Conservation (phyloP, 495 filamentous ascomycete species). For the Hypoxylon lenormandii region DNA sequence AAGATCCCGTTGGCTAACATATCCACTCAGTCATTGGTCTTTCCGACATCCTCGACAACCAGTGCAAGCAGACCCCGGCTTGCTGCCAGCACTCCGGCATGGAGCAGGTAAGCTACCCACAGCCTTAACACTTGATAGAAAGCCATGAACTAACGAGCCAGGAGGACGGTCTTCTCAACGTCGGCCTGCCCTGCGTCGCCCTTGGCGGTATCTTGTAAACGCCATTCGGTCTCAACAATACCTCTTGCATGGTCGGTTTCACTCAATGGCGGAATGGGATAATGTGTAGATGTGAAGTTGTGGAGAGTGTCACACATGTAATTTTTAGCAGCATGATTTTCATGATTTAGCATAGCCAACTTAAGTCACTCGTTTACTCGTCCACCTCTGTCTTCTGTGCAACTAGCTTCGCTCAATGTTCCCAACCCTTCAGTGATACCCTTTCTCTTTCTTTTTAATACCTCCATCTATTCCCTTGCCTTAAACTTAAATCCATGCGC, state of each 20-base stretch:
- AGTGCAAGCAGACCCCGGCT: conserved; percentile 68
- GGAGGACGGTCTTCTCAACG: conserved; percentile 58
- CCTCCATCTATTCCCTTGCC: no score
- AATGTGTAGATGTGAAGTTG: conserved; percentile 50
- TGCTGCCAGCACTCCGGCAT: conserved; percentile 63
- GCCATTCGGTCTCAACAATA: conserved; percentile 22
- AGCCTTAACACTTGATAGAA: no score
- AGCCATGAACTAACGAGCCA: conserved; percentile 34
- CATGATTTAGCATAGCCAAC: conserved; percentile 47
- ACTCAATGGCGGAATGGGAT: conserved; percentile 48
- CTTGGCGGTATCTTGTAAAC: conserved; percentile 65
- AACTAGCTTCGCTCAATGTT: background rate
- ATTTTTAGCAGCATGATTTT: conserved; percentile 46
- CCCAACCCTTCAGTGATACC: background rate
- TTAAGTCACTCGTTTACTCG: conserved; percentile 49
- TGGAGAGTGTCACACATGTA: conserved; percentile 45
- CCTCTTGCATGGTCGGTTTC: conserved; percentile 38
- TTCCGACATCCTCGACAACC: conserved; percentile 60
- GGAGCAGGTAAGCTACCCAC: conserved; percentile 51
- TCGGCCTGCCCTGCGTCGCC: conserved; percentile 64
- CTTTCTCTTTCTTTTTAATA: background rate
- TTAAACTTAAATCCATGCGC: no score
- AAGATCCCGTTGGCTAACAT: conserved; percentile 10
- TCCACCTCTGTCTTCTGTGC: background rate
- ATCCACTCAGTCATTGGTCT: conserved; percentile 50